Evolutionary conservation across 371 early-diverging fungal genomes (phyloP).

Genomic region (Mucor sp.): DNA sequence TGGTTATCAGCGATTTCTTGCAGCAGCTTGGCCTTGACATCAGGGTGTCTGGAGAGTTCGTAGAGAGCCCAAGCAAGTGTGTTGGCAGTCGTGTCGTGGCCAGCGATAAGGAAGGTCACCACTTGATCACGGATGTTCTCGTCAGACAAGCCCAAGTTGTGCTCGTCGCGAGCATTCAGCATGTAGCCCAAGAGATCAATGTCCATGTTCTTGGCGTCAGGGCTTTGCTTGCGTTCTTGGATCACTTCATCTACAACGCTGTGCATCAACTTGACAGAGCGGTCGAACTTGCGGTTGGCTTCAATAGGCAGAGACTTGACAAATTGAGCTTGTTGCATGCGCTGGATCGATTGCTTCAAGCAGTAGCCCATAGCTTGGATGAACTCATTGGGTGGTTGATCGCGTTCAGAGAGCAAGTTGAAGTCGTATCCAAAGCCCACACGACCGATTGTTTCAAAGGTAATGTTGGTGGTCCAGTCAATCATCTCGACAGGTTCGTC

Average conservation of each 20-base stretch:
- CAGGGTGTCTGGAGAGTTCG: conserved; percentile 47
- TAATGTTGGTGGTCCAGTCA: conserved; percentile 59
- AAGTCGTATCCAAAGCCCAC: conserved; percentile 67
- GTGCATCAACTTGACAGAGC: conserved; percentile 39
- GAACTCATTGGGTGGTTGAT: conserved; percentile 46
- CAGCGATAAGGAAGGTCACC: conserved; percentile 59
- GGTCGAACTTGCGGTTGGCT: conserved; percentile 41
- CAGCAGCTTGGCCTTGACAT: conserved; percentile 40
- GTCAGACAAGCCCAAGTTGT: conserved; percentile 44
- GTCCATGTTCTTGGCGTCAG: conserved; percentile 39
- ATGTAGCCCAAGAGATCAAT: conserved; percentile 61
- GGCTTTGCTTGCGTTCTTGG: conserved; percentile 33
- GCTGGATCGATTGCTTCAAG: conserved; percentile 27
- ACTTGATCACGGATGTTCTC: conserved; percentile 62
- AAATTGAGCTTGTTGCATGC: conserved; percentile 34
- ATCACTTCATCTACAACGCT: conserved; percentile 42
- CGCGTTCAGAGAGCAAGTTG: conserved; percentile 40
- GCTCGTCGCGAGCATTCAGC: conserved; percentile 54
- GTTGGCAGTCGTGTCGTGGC: conserved; percentile 56
- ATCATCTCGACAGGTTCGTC: conserved; percentile 47
- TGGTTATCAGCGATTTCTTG: conserved; percentile 58
- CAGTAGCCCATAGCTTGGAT: conserved; percentile 58
- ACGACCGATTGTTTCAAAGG: conserved; percentile 55
- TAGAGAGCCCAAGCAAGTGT: conserved; percentile 56
- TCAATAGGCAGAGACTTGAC: conserved; percentile 49